phyloP scores from a whole-genome alignment of 2,329 filamentous ascomycete species.

The Pseudopyrenochaeta lycopersici region DNA sequence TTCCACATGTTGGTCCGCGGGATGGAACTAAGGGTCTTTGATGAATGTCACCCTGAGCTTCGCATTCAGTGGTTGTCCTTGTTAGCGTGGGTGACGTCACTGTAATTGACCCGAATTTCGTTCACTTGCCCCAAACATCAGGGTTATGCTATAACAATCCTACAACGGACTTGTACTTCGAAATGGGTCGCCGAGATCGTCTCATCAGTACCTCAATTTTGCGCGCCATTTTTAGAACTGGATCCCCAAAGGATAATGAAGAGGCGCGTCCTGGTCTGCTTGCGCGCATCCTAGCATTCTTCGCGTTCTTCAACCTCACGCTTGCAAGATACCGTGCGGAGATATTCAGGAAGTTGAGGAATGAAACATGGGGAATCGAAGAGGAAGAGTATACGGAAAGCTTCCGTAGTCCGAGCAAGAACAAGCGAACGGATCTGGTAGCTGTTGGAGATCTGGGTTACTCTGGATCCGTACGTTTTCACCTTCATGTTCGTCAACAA shows the following conservation, averaged over 20 bases:
- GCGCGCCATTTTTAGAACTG: conserved; percentile 44
- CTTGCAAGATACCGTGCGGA: conserved; percentile 58
- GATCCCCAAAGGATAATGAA: conserved; percentile 23
- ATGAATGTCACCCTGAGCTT: no score
- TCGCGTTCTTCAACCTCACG: conserved; percentile 61
- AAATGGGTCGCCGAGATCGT: conserved; percentile 47
- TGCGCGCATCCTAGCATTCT: conserved; percentile 61
- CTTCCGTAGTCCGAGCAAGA: conserved; percentile 56
- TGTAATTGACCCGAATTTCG: background rate
- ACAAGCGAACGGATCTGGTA: conserved; percentile 56
- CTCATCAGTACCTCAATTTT: conserved; percentile 50
- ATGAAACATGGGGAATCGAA: conserved; percentile 62
- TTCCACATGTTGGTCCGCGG: no score
- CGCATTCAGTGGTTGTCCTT: background rate
- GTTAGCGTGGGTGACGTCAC: background rate
- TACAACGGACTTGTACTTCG: background rate
- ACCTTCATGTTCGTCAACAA: background rate
- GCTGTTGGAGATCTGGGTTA: conserved; percentile 76
- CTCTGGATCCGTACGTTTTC: conserved; percentile 67
- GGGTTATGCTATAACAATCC: background rate
- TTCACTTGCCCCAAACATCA: background rate
- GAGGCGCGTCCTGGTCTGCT: conserved; percentile 45
- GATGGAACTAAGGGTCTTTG: no score
- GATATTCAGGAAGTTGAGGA: conserved; percentile 62
- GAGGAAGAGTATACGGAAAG: conserved; percentile 64